Evolutionary conservation across 495 filamentous ascomycete species (phyloP).

Genomic region (Xylaria scruposa): DNA sequence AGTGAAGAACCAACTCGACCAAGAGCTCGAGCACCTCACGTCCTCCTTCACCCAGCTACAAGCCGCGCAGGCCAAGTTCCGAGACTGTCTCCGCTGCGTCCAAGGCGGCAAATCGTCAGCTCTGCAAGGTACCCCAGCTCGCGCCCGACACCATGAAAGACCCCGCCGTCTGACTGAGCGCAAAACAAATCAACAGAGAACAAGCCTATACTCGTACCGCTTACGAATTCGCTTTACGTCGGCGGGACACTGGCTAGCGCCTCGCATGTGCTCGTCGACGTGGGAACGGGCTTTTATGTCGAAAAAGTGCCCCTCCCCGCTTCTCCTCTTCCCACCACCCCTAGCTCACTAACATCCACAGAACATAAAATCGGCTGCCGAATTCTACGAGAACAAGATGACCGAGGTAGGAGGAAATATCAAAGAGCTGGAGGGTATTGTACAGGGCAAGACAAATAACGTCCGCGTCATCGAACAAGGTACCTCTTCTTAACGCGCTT

Average conservation of each 20-base stretch:
- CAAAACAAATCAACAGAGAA: constrained; percentile 37
- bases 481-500: constrained; percentile 45
- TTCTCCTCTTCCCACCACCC: neutral
- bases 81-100: constrained; percentile 82
- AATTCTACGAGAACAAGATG: constrained; percentile 87
- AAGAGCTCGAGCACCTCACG: constrained; percentile 92
- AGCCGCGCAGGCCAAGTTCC: constrained; percentile 87
- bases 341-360: constrained; percentile 28
- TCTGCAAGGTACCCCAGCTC: constrained; percentile 39
- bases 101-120: constrained; percentile 56
- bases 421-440: constrained; percentile 83
- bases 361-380: constrained; percentile 74
- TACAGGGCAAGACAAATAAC: constrained; percentile 84
- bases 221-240: constrained; percentile 94
- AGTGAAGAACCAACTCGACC: constrained; percentile 93
- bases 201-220: constrained; percentile 81
- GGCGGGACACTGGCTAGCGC: constrained; percentile 79
- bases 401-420: constrained; percentile 79
- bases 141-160: neutral
- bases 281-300: constrained; percentile 95
- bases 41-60: constrained; percentile 87
- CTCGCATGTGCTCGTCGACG: constrained; percentile 87
- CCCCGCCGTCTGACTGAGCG: neutral
- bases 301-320: constrained; percentile 71
- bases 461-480: constrained; percentile 88